Conservation (phyloP, 345 rosid genomes). For the Pugionium cornutum region DNA sequence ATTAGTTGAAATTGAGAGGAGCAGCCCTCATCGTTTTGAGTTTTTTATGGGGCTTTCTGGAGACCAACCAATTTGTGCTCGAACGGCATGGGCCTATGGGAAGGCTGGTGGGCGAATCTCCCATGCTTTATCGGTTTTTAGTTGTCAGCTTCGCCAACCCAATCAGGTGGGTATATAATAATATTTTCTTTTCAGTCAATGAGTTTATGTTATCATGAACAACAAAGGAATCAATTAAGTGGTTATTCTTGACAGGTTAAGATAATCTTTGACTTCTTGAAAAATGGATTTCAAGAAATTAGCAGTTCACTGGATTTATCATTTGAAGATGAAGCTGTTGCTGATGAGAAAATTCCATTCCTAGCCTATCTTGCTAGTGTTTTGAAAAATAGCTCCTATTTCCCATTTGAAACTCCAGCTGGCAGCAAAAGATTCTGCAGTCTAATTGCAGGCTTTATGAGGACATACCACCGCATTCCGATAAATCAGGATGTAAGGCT, state of each 20-base stretch:
- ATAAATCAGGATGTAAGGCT: conserved; percentile 70
- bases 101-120: conserved; percentile 90
- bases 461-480: conserved; percentile 88
- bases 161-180: conserved; percentile 52
- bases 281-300: conserved; percentile 83
- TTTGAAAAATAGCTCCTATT: conserved; percentile 63
- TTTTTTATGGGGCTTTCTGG: conserved; percentile 96
- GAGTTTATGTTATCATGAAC: background rate
- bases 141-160: conserved; percentile 92
- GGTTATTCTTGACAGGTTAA: conserved; percentile 63
- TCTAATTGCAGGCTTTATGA: conserved; percentile 88
- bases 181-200: background rate
- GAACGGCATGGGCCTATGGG: conserved; percentile 99
- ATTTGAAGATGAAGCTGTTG: conserved; percentile 91
- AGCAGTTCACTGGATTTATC: conserved; percentile 89
- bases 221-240: conserved; percentile 10
- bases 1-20: conserved; percentile 96
- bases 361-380: conserved; percentile 83
- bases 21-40: conserved; percentile 96
- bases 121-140: conserved; percentile 93
- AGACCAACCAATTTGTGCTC: conserved; percentile 96
- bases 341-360: conserved; percentile 97
- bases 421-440: conserved; percentile 79
- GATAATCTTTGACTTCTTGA: conserved; percentile 82
- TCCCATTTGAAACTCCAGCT: conserved; percentile 90